Evolutionary conservation across 164 flowering plant species (phyloP), one percentile per base, ranked within the genome.

Genomic region (Vitis cinerea): DNA sequence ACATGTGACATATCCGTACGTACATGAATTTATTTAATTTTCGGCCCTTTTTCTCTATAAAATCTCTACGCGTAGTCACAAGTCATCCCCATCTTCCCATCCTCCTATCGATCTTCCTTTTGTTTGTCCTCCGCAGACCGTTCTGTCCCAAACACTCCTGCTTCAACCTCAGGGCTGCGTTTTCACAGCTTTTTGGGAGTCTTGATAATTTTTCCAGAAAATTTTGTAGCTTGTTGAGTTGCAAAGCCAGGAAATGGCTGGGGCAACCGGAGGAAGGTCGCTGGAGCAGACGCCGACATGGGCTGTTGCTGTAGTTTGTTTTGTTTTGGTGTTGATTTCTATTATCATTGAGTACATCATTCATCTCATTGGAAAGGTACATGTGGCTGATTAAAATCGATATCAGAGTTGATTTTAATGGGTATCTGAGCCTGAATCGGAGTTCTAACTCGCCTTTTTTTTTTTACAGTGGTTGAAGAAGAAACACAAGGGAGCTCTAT

Each of bases 231-330:
- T 37, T 53, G n/a, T 13, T 13, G 56, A 53, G 56, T 5, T 13
- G 4, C 5, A 53, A 53, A n/a, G 31, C 1, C 12, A 44, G 29
- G 27, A 30, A 9, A 75, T 75, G 87, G 90, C 83, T 5, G 86
- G 67, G 31, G 79, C 64, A 7, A 51, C 64, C 9, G 80, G 75
- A 44, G 82, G 82, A 19, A 80, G 89, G n/a, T 69, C 87, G 3
- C 69, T 90, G 67, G 86, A 88, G 79, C 61, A 88, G 63, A 90
- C 96, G 11, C 93, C 96, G 55, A 90, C 93, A 16, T 90, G 96
- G 96, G 93, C 93, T 0, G 93, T 90, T 8, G 93, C 96, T 30
- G 79, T 79, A 0, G 90, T 90, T n/a, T 90, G 93, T 55, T 85
- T 86, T 59, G 80, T 75, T 14, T 50, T 90, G 37, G 87, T 90